Evolutionary conservation across 2,329 filamentous ascomycete species (phyloP), one percentile per base, ranked within the genome.

Genomic region (Drechslerella coelobrocha): DNA sequence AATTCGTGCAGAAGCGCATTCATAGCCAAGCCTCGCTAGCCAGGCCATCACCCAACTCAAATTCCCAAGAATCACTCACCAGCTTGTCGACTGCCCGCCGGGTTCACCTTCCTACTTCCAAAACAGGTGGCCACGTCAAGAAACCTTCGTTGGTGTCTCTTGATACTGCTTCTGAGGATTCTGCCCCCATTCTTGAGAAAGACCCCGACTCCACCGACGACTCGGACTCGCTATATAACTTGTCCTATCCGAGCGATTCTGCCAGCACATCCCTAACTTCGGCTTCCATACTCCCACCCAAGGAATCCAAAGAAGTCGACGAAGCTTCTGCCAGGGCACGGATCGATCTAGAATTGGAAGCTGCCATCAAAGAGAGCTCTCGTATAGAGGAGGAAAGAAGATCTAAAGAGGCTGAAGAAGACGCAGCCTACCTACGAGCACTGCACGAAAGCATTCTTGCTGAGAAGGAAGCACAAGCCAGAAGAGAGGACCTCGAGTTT

Each of bases 101-200:
- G 29, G 21, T 39, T 21, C 39, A 31, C 9, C 61, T 50, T 31
- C 39, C 19, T 10, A 47, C 41, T 57, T 17, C 52, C n/a, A 19
- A 21, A 17, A 24, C 47, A 27, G 26, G 39, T 34, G 48, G 57
- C 65, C 65, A 69, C 57, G 65, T 69, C 65, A 62, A 62, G 65
- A 69, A 69, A 69, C 65, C 65, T 69, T 69, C 65, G 27, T 19
- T 69, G 65, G 65, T 69, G 48, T 55, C 53, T 69, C 65, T 69
- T 69, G 65, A 69, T 37, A 51, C 43, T 52, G 24, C 24, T 34
- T 23, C 51, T 27, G 24, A 69, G 65, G 26, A 62, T 53, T 62
- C 48, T 57, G 53, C n/a, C 3, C 57, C 65, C 57, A 69, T 69
- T 69, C 65, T 69, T 56, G 45, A 69, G 27, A 43, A 59, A 56